Base-by-base conservation (phyloP, 176 grass and related monocot genomes). In the Otatea glauca region DNA sequence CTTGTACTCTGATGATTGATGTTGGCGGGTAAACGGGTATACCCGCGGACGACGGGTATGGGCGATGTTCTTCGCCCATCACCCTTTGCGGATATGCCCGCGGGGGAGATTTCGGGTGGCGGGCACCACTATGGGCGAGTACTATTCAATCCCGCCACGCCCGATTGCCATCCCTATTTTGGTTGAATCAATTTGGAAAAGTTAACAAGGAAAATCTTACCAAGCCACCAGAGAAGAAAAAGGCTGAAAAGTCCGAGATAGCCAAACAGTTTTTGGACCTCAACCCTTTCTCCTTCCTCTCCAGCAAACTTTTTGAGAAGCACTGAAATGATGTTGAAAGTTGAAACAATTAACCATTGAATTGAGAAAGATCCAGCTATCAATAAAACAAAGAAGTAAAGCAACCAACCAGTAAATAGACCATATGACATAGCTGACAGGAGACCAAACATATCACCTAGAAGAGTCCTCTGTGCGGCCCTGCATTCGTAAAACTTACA, bases 251-350 rank as follows among this genome's bases (percentile, higher is more conserved):
- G 66, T 64, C 96, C 93, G 8, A 99, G 86, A 88, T 96, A 99
- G 70, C 93, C 96, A 88, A 99, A 99, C 17, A 96, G 71, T 77
- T 99, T 99, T 91, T 99, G 93, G 76, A 99, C 78, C 86, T 99
- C 93, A 54, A 89, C 81, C 61, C 91, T 88, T 91, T 99, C 88
- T 81, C 91, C 96, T 88, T 91, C 96, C 86, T 95, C 96, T 78
- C 96, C 93, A 66, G 93, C 90, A 88, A 94, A 91, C 53, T 99
- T 99, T 89, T 99, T 99, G 35, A 99, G 89, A 65, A 99, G 93
- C 49, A 99, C 96, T 99, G 73, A 11, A 88, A 83, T 21, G 55
- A 79, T 48, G 72, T 89, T 71, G 83, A 83, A 85, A 71, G 72
- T 89, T 70, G 81, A 85, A 85, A 71, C 16, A 82, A 56, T 83